These are phyloP conservation scores for Hypoxylon trugodes DNA, from an alignment of 495 filamentous ascomycete species.

Conservation along the genomic window DNA sequence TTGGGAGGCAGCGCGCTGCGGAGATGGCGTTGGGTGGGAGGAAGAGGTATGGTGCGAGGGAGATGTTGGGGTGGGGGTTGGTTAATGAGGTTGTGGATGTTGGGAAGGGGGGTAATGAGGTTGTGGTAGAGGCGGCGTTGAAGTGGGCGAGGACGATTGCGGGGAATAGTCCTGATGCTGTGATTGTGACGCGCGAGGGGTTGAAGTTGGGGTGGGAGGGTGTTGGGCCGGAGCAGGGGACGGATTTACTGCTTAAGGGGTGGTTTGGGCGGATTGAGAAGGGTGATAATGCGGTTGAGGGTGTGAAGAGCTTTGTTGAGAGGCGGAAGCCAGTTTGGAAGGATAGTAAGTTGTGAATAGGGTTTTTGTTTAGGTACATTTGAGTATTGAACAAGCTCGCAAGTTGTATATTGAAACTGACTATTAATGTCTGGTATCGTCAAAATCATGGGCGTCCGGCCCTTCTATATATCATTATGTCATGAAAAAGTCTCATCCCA, in stretches of 20 bases:
- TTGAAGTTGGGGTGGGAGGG: slow-evolving; percentile 74
- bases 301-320: slow-evolving; percentile 81
- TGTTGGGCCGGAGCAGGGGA: slow-evolving; percentile 69
- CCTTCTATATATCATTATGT: no score
- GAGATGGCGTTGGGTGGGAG: slow-evolving; percentile 77
- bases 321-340: slow-evolving; percentile 76
- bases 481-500: no score
- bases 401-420: no score
- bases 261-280: slow-evolving; percentile 67
- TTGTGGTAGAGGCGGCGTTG: slow-evolving; percentile 56
- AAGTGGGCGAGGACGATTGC: slow-evolving; percentile 60
- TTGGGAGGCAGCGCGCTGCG: slow-evolving; percentile 74
- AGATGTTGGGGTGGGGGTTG: slow-evolving; percentile 73
- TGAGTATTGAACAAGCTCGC: not conserved
- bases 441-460: no score
- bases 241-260: slow-evolving; percentile 62
- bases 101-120: slow-evolving; percentile 40
- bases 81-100: slow-evolving; percentile 71
- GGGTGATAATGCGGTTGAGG: slow-evolving; percentile 81
- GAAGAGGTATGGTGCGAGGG: slow-evolving; percentile 60
- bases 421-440: no score
- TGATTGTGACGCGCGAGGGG: slow-evolving; percentile 72
- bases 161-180: slow-evolving; percentile 73
- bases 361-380: not conserved
- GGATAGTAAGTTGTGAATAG: slow-evolving; percentile 71